Base-by-base conservation (phyloP, 805 yeast species). In the Monosporozyma unispora region DNA sequence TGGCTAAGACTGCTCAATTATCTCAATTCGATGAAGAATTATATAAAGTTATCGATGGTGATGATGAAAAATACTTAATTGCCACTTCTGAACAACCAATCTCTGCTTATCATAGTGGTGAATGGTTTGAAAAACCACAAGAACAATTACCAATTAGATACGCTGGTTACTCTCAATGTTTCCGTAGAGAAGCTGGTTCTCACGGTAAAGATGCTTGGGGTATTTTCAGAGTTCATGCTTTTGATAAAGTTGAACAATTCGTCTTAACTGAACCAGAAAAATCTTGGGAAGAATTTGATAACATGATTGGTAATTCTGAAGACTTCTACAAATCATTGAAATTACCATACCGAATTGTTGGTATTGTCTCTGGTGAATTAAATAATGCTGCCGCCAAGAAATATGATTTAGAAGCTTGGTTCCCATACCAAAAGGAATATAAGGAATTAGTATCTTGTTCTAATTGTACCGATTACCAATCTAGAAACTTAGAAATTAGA, bases 181-280 rank as follows among this genome's bases (percentile, higher is more conserved):
- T 93, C 83, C 84, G 99, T 73, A 87, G 99, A 75, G 99, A 93
- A 76, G 99, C 99, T 51, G 99, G 99, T 59, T 84, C 96, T 57
- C 98, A 91, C 64, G 99, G 99, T 70, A 91, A 91, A 70, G 99
- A 93, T 66, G 99, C 99, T 46, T 93, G 99, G 99, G 99, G 99
- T 73, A 89, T 93, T 57, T 93, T 93, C 82, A 85, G 99, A 74
- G 98, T 93, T 52, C 99, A 93, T 68, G 95, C 95, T 54, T 93
- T 93, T 66, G 99, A 93, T 75, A 93, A 93, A 75, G 88, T 93
- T 63, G 99, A 93, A 75, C 99, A 93, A 74, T 93, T 93, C 67
- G 83, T 85, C 60, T 69, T 93, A 61, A 84, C 98, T 54, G 99
- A 93, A 76, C 99, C 99, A 50, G 98, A 90, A 69, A 87, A 90